Conservation (phyloP, 805 yeast genomes). For the Candida nonsorbophila region DNA sequence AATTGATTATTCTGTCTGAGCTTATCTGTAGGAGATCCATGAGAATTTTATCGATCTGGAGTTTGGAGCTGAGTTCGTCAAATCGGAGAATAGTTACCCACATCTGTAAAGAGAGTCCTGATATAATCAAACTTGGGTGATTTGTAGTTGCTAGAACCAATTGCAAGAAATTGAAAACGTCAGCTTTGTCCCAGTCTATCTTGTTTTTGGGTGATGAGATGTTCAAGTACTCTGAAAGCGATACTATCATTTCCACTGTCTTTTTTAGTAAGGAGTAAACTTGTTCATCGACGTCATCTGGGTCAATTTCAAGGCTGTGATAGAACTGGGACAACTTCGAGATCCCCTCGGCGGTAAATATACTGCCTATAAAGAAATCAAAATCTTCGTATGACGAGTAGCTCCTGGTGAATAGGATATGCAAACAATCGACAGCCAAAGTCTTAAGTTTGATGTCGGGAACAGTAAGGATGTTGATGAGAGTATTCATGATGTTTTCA, state of each 20-base stretch:
- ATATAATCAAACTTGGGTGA: conserved; percentile 82
- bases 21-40: conserved; percentile 71
- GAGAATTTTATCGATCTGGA: conserved; percentile 49
- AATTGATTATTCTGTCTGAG: conserved; percentile 73
- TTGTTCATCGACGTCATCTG: conserved; percentile 73
- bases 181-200: conserved; percentile 51
- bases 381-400: conserved; percentile 66
- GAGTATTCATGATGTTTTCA: conserved; percentile 58
- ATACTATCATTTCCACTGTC: conserved; percentile 89
- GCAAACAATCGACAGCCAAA: conserved; percentile 85
- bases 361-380: conserved; percentile 69
- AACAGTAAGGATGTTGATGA: conserved; percentile 55
- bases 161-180: conserved; percentile 61
- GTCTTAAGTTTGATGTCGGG: conserved; percentile 67
- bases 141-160: conserved; percentile 76
- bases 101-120: conserved; percentile 86
- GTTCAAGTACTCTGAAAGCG: conserved; percentile 73
- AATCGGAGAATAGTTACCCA: conserved; percentile 89
- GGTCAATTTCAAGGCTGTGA: conserved; percentile 51
- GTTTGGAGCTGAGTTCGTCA: conserved; percentile 62
- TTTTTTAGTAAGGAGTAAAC: conserved; percentile 80
- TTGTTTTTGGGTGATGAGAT: conserved; percentile 34
- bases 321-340: conserved; percentile 62
- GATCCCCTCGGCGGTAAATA: conserved; percentile 73
- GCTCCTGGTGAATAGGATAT: conserved; percentile 77